These are phyloP conservation scores for Effrenium voratum DNA, from an alignment of 73 alveolate species.

Conservation along the genomic window DNA sequence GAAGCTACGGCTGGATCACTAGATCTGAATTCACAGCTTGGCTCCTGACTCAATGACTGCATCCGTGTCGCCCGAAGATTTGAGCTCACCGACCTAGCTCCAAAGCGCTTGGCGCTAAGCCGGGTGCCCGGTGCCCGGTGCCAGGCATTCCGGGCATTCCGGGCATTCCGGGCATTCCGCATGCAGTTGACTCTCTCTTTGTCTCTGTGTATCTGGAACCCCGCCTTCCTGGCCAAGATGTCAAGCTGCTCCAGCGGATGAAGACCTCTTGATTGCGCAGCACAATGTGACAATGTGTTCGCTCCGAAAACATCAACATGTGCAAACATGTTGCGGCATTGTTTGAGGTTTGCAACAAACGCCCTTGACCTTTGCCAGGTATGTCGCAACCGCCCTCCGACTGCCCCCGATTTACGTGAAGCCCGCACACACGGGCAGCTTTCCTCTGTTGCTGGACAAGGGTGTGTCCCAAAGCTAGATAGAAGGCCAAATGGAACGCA, in stretches of 20 bases:
- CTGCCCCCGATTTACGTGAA: neutral
- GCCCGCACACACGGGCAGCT: neutral
- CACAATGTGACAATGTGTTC: neutral
- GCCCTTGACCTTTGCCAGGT: too few relatives aligned
- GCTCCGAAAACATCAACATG: neutral
- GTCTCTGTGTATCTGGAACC: neutral
- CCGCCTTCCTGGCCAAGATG: constrained; percentile 38
- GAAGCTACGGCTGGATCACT: neutral
- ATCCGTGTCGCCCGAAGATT: constrained; percentile 47
- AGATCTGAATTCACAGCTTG: neutral
- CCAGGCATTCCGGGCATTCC: too few relatives aligned
- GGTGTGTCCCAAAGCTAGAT: neutral
- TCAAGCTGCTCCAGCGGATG: constrained; percentile 76
- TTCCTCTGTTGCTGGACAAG: neutral
- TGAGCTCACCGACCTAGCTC: constrained; percentile 21
- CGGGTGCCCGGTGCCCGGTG: neutral
- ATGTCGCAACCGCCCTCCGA: too few relatives aligned
- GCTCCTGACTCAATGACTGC: constrained; percentile 46
- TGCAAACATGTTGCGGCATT: too few relatives aligned
- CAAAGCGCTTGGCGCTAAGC: neutral
- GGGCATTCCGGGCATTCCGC: too few relatives aligned
- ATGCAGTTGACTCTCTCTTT: neutral
- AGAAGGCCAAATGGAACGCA: neutral
- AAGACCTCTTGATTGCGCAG: neutral
- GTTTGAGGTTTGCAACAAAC: too few relatives aligned